phyloP scores from a whole-genome alignment of 192 early-diverging fungal genomes.

The Irineochytrium annulatum region DNA sequence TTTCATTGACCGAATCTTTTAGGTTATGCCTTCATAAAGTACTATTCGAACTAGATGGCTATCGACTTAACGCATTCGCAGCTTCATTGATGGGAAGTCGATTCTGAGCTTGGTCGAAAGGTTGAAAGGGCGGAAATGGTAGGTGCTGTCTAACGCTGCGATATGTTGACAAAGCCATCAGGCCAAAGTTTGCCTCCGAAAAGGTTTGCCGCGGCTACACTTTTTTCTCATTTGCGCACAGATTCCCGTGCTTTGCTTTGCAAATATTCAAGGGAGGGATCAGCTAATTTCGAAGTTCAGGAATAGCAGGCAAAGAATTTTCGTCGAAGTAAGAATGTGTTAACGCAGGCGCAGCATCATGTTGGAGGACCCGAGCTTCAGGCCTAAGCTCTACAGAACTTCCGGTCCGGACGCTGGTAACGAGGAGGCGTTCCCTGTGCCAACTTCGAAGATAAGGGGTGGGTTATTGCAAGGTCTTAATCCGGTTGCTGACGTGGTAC shows the following conservation, averaged over 20 bases:
- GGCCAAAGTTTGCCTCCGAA: constrained; percentile 71
- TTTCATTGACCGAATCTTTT: constrained; percentile 35
- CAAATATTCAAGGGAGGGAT: constrained; percentile 71
- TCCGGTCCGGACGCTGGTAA: constrained; percentile 52
- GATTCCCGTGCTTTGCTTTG: constrained; percentile 67
- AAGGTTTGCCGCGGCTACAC: no score
- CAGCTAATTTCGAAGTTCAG: constrained; percentile 74
- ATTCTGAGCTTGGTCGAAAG: constrained; percentile 62
- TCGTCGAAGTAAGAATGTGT: constrained; percentile 1
- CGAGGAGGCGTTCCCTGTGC: constrained; percentile 63
- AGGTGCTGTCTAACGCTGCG: not conserved
- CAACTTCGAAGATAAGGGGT: constrained; percentile 19
- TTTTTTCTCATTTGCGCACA: no score
- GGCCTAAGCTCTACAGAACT: constrained; percentile 72
- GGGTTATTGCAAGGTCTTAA: no score
- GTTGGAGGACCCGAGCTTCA: constrained; percentile 68
- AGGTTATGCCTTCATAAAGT: constrained; percentile 47
- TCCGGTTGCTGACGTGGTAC: no score
- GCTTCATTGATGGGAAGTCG: constrained; percentile 62
- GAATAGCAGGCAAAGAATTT: constrained; percentile 60
- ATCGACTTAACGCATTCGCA: constrained; percentile 27
- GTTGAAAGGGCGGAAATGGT: constrained; percentile 74
- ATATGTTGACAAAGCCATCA: constrained; percentile 11
- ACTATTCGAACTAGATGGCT: not conserved
- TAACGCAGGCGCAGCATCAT: constrained; percentile 58